A percentile compares a stretch with the other conserved stretches of the same genome.
These are phyloP conservation scores for Blastocystis sp. DNA, from an alignment of 352 stramenopile species.

Conservation along the genomic window DNA sequence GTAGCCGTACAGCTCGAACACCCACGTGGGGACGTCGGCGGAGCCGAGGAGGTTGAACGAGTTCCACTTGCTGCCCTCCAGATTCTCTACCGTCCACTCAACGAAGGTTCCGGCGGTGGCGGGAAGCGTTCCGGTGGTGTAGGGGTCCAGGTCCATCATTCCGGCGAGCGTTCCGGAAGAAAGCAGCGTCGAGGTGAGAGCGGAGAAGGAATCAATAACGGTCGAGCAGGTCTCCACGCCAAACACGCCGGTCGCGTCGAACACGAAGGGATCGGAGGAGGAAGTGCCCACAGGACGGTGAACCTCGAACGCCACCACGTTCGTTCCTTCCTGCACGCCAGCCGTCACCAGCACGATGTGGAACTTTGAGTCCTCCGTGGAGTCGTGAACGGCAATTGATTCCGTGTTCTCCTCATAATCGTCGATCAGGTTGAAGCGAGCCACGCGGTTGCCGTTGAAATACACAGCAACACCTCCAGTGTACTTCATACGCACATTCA, in stretches of 20 bases:
- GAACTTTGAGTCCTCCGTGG: neutral
- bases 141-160: neutral
- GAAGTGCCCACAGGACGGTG: neutral
- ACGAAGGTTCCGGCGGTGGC: neutral
- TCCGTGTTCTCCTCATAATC: neutral
- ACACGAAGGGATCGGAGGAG: neutral
- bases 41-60: neutral
- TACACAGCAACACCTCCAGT: neutral
- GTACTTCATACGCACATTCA: constrained; percentile 31
- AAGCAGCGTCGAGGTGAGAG: neutral
- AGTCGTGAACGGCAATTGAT: neutral
- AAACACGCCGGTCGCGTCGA: constrained; percentile 20
- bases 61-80: neutral
- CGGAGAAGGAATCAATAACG: neutral
- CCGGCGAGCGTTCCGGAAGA: neutral
- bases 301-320: constrained; percentile 6
- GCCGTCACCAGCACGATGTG: neutral
- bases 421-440: constrained; percentile 9
- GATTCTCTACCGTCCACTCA: neutral
- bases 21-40: neutral
- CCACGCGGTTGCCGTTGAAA: neutral
- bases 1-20: neutral
- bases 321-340: neutral
- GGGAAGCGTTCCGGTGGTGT: neutral
- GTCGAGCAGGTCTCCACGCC: constrained; percentile 1